Percentiles rank a stretch among this genome's conserved stretches.
Conservation (phyloP, 2,329 filamentous ascomycete genomes). For the Penicillium paneum region DNA sequence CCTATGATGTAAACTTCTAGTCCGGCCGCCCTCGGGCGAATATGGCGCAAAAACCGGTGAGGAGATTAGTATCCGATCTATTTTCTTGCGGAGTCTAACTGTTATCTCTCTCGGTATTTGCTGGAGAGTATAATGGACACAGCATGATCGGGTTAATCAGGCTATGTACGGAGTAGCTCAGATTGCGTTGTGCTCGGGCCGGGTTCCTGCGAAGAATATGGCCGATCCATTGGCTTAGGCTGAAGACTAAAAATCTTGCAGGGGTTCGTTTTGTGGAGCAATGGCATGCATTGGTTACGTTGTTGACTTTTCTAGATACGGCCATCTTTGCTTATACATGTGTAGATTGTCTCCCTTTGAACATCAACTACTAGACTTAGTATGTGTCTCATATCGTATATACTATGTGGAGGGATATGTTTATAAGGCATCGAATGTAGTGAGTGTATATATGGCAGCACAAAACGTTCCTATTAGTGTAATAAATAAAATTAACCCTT, state of each 20-base stretch:
- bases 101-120: neutral
- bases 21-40: neutral
- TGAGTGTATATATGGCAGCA: neutral
- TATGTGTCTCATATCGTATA: neutral
- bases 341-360: neutral
- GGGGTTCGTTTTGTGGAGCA: constrained; percentile 7
- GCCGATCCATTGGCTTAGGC: neutral
- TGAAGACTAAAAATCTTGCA: neutral
- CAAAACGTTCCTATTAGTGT: neutral
- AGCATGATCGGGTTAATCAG: neutral
- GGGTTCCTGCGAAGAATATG: constrained; percentile 6
- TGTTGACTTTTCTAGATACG: neutral
- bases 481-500: neutral
- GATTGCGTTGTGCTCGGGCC: constrained; percentile 7
- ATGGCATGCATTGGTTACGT: neutral
- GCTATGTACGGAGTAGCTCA: neutral
- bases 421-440: neutral
- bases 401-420: neutral
- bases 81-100: constrained; percentile 11
- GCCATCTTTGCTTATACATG: neutral
- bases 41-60: neutral
- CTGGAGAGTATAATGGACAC: neutral
- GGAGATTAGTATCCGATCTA: constrained; percentile 10
- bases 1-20: neutral
- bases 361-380: neutral